phyloP scores from a whole-genome alignment of 2,329 filamentous ascomycete species.

The Phaeosphaeriaceae sp. region DNA sequence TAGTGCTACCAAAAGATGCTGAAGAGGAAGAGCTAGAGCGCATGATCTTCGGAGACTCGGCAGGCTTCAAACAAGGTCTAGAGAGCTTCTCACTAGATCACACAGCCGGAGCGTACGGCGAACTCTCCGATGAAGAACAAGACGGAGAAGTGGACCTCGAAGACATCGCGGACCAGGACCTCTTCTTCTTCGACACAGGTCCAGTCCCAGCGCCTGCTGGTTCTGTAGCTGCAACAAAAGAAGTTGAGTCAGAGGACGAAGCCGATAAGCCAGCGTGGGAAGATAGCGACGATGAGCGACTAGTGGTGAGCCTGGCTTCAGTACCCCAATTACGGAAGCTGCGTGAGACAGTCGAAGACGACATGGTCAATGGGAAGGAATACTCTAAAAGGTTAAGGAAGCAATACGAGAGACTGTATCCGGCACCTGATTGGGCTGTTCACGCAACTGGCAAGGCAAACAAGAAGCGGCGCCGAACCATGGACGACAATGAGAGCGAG shows the following conservation, averaged over 20 bases:
- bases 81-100: slow-evolving; percentile 61
- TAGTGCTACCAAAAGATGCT: slow-evolving; percentile 70
- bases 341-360: slow-evolving; percentile 79
- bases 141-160: slow-evolving; percentile 60
- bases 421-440: slow-evolving; percentile 66
- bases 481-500: slow-evolving; percentile 48
- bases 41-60: slow-evolving; percentile 84
- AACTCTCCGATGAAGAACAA: slow-evolving; percentile 53
- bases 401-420: slow-evolving; percentile 72
- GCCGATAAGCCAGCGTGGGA: slow-evolving; percentile 73
- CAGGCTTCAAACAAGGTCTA: slow-evolving; percentile 79
- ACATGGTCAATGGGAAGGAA: slow-evolving; percentile 83
- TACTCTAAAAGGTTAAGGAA: slow-evolving; percentile 80
- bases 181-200: slow-evolving; percentile 83
- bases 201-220: slow-evolving; percentile 52
- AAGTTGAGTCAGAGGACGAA: slow-evolving; percentile 47
- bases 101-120: slow-evolving; percentile 39
- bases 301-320: slow-evolving; percentile 81
- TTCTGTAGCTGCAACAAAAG: slow-evolving; percentile 49
- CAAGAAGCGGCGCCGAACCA: slow-evolving; percentile 56
- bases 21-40: slow-evolving; percentile 86
- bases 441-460: slow-evolving; percentile 51
- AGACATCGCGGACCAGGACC: slow-evolving; percentile 76
- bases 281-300: slow-evolving; percentile 92
- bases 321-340: slow-evolving; percentile 82